phyloP scores from a whole-genome alignment of 106 monocot species.

The Allium sativum region DNA sequence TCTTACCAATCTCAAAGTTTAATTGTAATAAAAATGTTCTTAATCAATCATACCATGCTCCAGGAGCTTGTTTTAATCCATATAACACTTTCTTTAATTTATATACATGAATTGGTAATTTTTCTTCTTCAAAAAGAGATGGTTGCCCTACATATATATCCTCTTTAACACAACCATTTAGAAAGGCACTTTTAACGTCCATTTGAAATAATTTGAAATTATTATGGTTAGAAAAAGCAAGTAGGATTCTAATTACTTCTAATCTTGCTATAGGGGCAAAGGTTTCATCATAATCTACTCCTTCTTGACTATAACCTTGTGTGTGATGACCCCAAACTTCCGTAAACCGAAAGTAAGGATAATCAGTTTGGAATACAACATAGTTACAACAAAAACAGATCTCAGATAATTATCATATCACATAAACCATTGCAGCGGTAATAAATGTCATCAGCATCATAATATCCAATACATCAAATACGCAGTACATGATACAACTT shows the following conservation, averaged over 20 bases:
- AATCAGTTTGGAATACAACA: too few relatives aligned
- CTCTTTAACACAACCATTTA: background rate
- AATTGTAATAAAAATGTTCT: background rate
- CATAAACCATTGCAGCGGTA: too few relatives aligned
- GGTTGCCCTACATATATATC: background rate
- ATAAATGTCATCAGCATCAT: too few relatives aligned
- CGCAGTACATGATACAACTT: too few relatives aligned
- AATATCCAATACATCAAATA: too few relatives aligned
- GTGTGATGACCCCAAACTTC: too few relatives aligned
- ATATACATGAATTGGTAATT: background rate
- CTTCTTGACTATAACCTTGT: too few relatives aligned
- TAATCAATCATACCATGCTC: background rate
- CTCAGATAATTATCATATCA: too few relatives aligned
- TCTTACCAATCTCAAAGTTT: too few relatives aligned
- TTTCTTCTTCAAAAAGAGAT: background rate
- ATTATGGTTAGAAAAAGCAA: background rate
- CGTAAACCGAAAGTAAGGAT: too few relatives aligned
- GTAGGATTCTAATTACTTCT: background rate
- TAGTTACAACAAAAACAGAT: too few relatives aligned
- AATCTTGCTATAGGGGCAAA: background rate
- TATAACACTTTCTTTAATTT: background rate
- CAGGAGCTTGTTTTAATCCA: background rate
- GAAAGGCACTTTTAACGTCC: background rate
- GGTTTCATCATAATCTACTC: background rate
- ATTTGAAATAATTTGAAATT: background rate